Evolutionary conservation across 2,329 filamentous ascomycete species (phyloP), one percentile per base, ranked within the genome.

Genomic region (Beauveria pseudobassiana): DNA sequence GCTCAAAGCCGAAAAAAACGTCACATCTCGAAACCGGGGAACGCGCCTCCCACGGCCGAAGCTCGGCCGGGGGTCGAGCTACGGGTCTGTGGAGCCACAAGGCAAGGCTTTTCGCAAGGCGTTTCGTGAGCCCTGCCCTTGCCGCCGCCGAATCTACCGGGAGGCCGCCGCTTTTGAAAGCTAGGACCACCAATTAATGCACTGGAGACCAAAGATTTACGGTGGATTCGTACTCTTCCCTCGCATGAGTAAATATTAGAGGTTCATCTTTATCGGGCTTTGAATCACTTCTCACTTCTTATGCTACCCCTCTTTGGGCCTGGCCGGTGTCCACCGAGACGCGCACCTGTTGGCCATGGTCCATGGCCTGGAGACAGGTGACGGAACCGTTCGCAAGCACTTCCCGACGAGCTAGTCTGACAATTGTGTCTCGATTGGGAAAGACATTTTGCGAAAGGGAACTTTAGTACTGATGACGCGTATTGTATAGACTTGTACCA

Each of bases 61-160:
- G 26, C 40, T 40, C 40, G 24, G 57, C 48, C 46, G 46, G 46
- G 40, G 49, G 24, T 5, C 40, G 52, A 49, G 48, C n/a, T 38
- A 6, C 50, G n/a, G 9, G 24, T 43, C 34, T 50, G 46, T 18
- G 16, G 26, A n/a, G 20, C 24, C 10, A 42, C 22, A 30, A 52
- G 48, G 49, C 40, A 45, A 59, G 57, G 57, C 57, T 53, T 59
- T 59, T 59, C 57, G 57, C 57, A 59, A 53, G 57, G 57, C 57
- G 38, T 59, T 59, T 59, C 57, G 40, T 49, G 26, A 22, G 18
- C 34, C 30, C 56, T 50, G 38, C 20, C 46, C 54, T 46, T 57
- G 54, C 42, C 30, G 40, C 22, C 43, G 34, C 45, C 46, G 46
- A 43, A 42, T 51, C 24, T 52, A 52, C 34, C 34, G 26, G 38